A percentile compares a stretch with the other conserved stretches of the same genome.
Conservation (phyloP, 257 asterid genomes). For the Galeopsis tetrahit region DNA sequence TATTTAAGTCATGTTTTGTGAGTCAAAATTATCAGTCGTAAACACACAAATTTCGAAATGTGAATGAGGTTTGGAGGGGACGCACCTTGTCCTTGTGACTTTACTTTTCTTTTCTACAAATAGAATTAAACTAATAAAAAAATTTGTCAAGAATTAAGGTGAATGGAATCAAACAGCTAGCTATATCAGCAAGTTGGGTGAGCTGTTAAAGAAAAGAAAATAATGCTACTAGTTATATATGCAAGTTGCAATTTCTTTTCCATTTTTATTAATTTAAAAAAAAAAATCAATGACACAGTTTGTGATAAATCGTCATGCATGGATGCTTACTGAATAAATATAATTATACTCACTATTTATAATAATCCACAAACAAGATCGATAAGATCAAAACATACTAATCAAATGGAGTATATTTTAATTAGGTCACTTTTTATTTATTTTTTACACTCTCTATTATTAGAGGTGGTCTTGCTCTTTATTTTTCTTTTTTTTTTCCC, state of each 20-base stretch:
- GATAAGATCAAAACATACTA: too few species aligned
- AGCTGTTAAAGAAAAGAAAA: constrained; percentile 31
- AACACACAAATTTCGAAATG: constrained; percentile 7
- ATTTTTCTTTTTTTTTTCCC: too few species aligned
- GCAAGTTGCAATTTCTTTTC: constrained; percentile 36
- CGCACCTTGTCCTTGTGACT: constrained; percentile 19
- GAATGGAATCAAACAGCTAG: constrained; percentile 46
- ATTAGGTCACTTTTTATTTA: too few species aligned
- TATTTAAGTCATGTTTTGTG: too few species aligned
- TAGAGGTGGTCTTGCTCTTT: too few species aligned
- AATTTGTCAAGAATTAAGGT: constrained; percentile 14
- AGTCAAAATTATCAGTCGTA: too few species aligned
- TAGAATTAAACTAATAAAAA: neutral
- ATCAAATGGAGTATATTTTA: too few species aligned
- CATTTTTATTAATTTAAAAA: neutral
- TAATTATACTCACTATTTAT: too few species aligned
- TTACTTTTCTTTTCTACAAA: neutral
- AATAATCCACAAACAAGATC: too few species aligned
- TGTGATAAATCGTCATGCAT: neutral
- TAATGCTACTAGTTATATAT: neutral
- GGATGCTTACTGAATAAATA: neutral
- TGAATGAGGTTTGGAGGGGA: constrained; percentile 5
- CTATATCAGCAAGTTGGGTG: constrained; percentile 38
- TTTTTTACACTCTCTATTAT: too few species aligned
- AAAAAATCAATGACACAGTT: neutral